Conservation (phyloP, 2,329 filamentous ascomycete genomes). For the Trichophyton mentagrophytes region DNA sequence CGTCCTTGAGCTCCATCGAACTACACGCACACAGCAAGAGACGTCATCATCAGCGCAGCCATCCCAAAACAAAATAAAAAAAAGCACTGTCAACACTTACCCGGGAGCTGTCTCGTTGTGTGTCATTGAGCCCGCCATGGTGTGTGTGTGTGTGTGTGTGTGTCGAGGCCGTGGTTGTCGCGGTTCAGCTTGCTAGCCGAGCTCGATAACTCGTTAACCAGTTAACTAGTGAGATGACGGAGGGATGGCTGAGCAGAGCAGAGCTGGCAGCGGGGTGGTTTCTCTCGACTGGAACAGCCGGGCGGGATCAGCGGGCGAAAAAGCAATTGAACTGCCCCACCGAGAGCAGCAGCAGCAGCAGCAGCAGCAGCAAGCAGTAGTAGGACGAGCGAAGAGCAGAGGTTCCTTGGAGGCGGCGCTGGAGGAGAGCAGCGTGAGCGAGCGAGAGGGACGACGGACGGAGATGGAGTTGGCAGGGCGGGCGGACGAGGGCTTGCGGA, state of each 20-base stretch:
- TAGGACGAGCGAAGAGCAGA: background rate
- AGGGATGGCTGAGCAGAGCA: too few species aligned
- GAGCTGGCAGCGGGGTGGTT: constrained; percentile 1
- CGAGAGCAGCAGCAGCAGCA: background rate
- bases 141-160: background rate
- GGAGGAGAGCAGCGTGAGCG: background rate
- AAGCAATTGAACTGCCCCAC: constrained; percentile 3
- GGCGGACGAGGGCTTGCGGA: too few species aligned
- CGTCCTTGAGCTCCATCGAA: constrained; percentile 90
- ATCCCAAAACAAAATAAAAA: background rate
- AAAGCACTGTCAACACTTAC: background rate
- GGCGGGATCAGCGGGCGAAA: background rate
- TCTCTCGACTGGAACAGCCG: background rate
- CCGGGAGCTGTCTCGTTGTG: background rate
- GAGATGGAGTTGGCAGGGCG: too few species aligned
- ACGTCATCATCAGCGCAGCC: background rate
- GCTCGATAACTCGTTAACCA: too few species aligned
- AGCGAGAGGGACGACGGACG: too few species aligned
- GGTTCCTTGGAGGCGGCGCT: background rate
- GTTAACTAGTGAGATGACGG: too few species aligned
- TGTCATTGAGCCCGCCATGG: background rate
- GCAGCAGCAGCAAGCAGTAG: background rate
- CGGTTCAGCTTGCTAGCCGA: too few species aligned
- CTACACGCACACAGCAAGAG: constrained; percentile 32
- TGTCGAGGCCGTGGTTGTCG: background rate